Evolutionary conservation across 495 filamentous ascomycete species (phyloP), one percentile per base, ranked within the genome.

Genomic region (Talaromyces trachyspermus): DNA sequence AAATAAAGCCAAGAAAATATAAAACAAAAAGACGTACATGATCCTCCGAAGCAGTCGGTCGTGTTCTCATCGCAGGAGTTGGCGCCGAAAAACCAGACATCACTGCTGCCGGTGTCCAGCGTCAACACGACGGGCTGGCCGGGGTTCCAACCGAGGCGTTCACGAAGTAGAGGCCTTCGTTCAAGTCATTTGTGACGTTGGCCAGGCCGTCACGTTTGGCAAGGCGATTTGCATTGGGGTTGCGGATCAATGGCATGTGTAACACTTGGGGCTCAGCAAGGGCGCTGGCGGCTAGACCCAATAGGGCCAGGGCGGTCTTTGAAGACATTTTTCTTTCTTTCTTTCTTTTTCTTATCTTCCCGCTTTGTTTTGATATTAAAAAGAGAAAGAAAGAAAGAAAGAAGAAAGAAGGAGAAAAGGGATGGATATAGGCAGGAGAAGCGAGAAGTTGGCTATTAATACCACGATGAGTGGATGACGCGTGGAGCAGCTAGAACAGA

Each of bases 91-190:
- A 19, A 67, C 87, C 87, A 90, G 1, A 91, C 62, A 63, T 92
- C 87, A 51, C 83, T 88, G 62, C 84, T 88, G 24, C 83, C 83
- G 5, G 83, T 87, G 51, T 87, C 83, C 43, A 87, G 54, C 48
- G 79, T 74, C 56, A 86, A 56, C 27, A 70, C 63, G 9, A 85
- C 37, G 1, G 54, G 49, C 51, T 77, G 76, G 11, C 69, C 51
- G 25, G 83, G 83, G 83, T 85, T 30, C 83, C 83, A 49, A 87
- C 53, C 12, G 74, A 77, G 9, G 70, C 69, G 54, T 83, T 84
- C 40, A 79, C 71, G 55, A 77, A 80, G 58, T 87, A 87, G 48
- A 0, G 51, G 46, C 12, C 41, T 46, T 22, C 49, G n/a, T n/a
- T n/a, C n/a, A n/a, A n/a, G n/a, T n/a, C n/a, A n/a, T n/a, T n/a